Conservation (phyloP, 345 rosid genomes). For the Acer yangbiense region DNA sequence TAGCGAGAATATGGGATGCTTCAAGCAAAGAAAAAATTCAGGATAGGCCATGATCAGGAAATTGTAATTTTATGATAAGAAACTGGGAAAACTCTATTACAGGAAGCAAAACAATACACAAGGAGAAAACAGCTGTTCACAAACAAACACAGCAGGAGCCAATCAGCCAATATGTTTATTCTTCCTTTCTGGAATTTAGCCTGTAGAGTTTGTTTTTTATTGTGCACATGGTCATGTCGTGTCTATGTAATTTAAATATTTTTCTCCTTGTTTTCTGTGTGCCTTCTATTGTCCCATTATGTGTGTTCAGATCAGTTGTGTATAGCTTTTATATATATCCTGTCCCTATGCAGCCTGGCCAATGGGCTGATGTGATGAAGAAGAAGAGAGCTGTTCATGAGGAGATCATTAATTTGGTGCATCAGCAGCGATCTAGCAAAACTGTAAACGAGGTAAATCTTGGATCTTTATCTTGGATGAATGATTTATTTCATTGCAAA, state of each 20-base stretch:
- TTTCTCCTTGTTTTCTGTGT: background rate
- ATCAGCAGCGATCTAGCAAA: conserved; percentile 52
- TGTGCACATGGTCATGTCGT: background rate
- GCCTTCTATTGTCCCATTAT: background rate
- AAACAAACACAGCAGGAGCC: background rate
- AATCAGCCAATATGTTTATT: too few species aligned
- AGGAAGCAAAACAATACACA: background rate
- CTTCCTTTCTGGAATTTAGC: background rate
- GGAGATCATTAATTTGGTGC: conserved; percentile 65
- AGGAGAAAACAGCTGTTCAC: background rate
- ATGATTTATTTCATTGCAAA: background rate
- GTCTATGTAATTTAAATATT: background rate
- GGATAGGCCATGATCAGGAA: background rate
- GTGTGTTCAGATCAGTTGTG: background rate
- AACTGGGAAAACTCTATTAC: background rate
- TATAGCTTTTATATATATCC: background rate
- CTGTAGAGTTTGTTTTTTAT: background rate
- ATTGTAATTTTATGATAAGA: background rate
- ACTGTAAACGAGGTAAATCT: conserved; percentile 54
- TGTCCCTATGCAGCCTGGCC: conserved; percentile 57
- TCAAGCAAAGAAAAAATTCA: background rate
- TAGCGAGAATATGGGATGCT: background rate
- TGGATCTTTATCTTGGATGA: background rate
- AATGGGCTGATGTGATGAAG: conserved; percentile 97
- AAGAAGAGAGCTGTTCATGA: conserved; percentile 85